Conservation (phyloP, 164 flowering plant genomes). For the Echeveria elegans region DNA sequence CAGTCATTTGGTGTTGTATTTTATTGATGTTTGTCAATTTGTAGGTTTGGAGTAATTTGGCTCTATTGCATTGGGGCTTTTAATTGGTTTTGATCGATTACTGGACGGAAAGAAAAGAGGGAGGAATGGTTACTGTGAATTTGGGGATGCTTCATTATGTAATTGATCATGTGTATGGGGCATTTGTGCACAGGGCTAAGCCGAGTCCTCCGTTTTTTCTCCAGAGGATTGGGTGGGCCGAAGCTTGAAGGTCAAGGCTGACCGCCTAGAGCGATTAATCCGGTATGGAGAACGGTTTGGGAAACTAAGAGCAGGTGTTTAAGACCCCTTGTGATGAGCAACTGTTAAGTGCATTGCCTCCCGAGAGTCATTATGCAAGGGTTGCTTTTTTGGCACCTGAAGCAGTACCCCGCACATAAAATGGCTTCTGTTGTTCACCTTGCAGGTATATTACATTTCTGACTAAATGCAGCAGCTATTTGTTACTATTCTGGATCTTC, state of each 20-base stretch:
- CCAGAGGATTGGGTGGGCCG: constrained; percentile 91
- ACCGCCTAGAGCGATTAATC: constrained; percentile 71
- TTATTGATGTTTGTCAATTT: background rate
- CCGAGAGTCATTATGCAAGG: constrained; percentile 76
- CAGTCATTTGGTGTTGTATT: background rate
- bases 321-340: constrained; percentile 73
- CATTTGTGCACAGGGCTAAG: constrained; percentile 76
- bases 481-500: background rate
- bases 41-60: background rate
- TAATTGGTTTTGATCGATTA: background rate
- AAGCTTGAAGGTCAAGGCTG: constrained; percentile 65
- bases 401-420: constrained; percentile 44
- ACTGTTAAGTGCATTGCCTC: constrained; percentile 77
- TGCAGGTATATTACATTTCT: constrained; percentile 53
- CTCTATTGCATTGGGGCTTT: background rate
- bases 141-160: constrained; percentile 85
- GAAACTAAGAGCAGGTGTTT: constrained; percentile 58
- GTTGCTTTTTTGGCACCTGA: constrained; percentile 84
- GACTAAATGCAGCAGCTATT: too few relatives aligned
- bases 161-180: constrained; percentile 89
- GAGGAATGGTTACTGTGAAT: constrained; percentile 68
- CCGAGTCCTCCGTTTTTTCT: constrained; percentile 79
- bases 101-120: background rate
- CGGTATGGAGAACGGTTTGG: constrained; percentile 86
- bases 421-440: constrained; percentile 97